These are phyloP conservation scores for Phaseolus lunatus DNA, from an alignment of 306 rosid genomes.

Conservation along the genomic window DNA sequence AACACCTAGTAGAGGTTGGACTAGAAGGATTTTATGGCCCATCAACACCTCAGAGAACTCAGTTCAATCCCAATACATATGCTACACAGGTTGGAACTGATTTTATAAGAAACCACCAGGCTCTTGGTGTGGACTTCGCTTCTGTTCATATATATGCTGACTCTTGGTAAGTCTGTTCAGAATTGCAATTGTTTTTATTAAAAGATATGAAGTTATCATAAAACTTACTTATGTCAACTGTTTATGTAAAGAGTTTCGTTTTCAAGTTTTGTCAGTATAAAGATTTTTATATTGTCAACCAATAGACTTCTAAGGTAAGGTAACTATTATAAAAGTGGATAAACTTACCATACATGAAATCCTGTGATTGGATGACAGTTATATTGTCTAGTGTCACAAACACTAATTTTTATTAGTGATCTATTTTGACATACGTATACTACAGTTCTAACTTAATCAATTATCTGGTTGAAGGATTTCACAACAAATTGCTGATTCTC, in stretches of 20 bases:
- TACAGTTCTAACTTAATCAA: slow-evolving; percentile 40
- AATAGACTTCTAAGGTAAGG: neutral
- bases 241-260: neutral
- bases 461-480: slow-evolving; percentile 55
- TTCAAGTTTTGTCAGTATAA: neutral
- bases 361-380: neutral
- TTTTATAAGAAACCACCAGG: slow-evolving; percentile 86
- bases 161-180: slow-evolving; percentile 66
- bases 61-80: slow-evolving; percentile 89
- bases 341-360: neutral
- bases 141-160: slow-evolving; percentile 92
- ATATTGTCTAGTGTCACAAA: neutral
- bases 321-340: neutral
- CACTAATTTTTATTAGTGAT: neutral
- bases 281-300: neutral
- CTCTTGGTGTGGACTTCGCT: slow-evolving; percentile 91
- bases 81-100: slow-evolving; percentile 96
- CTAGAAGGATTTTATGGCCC: slow-evolving; percentile 95
- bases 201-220: neutral
- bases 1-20: slow-evolving; percentile 89
- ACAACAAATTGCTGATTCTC: slow-evolving; percentile 66
- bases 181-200: neutral
- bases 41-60: slow-evolving; percentile 78
- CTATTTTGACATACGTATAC: neutral
- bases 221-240: neutral